These are phyloP conservation scores for Fusarium oligoseptatum DNA, from an alignment of 2,329 filamentous ascomycete genomes.

Conservation along the genomic window DNA sequence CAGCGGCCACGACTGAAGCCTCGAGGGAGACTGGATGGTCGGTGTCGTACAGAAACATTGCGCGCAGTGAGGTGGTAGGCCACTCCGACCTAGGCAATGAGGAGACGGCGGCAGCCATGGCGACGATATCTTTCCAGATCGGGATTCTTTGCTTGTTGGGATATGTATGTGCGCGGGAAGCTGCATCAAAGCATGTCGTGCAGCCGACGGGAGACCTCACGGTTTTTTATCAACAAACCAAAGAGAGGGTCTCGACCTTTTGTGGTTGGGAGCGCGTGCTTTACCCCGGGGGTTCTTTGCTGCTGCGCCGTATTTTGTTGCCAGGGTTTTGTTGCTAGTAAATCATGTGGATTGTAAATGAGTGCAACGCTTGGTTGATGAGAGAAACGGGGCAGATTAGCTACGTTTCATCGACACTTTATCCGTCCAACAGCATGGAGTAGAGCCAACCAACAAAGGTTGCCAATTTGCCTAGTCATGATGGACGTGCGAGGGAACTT, in stretches of 20 bases:
- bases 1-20: conserved; percentile 18
- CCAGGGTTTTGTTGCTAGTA: background rate
- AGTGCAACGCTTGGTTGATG: background rate
- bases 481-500: background rate
- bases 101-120: conserved; percentile 11
- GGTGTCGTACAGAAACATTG: conserved; percentile 34
- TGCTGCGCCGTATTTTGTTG: background rate
- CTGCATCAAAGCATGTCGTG: conserved; percentile 22
- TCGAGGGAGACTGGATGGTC: conserved; percentile 18
- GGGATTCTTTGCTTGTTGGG: conserved; percentile 1
- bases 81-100: conserved; percentile 11
- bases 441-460: background rate
- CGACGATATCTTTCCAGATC: background rate
- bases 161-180: conserved; percentile 1
- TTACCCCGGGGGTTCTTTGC: conserved; percentile 4
- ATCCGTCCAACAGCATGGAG: background rate
- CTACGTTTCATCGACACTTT: background rate
- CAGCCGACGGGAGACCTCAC: background rate
- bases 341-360: background rate
- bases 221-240: background rate
- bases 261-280: background rate
- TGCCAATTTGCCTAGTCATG: background rate
- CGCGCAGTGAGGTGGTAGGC: conserved; percentile 21
- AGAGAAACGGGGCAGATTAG: background rate
- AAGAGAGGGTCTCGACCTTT: conserved; percentile 18